Conservation (phyloP, 208 protist species). For the Sergeia podlipaevii region DNA sequence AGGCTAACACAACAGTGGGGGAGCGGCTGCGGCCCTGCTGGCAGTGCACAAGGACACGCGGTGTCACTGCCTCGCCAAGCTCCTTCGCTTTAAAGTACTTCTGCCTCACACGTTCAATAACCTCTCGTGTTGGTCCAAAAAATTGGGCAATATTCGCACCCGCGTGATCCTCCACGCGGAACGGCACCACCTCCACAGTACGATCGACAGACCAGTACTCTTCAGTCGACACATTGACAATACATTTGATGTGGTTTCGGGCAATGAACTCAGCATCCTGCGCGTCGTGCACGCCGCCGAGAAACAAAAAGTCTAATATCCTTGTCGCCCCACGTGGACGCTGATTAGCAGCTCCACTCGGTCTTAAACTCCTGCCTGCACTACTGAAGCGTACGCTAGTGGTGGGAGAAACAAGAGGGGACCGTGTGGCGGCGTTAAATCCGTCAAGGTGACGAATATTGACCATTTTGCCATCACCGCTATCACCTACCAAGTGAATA, state of each 20-base stretch:
- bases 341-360: constrained; percentile 24
- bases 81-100: constrained; percentile 38
- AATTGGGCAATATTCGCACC: constrained; percentile 54
- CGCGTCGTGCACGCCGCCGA: constrained; percentile 73
- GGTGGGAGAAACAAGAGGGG: too few relatives aligned
- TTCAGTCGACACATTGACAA: constrained; percentile 85
- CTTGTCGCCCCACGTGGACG: too few relatives aligned
- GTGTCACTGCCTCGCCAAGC: constrained; percentile 7
- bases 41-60: constrained; percentile 80
- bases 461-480: too few relatives aligned
- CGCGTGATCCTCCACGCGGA: constrained; percentile 60
- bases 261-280: constrained; percentile 65
- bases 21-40: constrained; percentile 83
- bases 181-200: constrained; percentile 52
- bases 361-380: too few relatives aligned
- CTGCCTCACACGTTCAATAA: constrained; percentile 51
- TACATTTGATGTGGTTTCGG: constrained; percentile 54
- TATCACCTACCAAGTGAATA: too few relatives aligned
- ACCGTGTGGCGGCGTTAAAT: too few relatives aligned
- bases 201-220: constrained; percentile 82
- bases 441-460: too few relatives aligned
- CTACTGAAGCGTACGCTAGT: too few relatives aligned
- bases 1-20: constrained; percentile 79
- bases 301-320: constrained; percentile 78
- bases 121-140: constrained; percentile 43